These are phyloP conservation scores for Lasiodiplodia citricola DNA, from an alignment of 2,329 filamentous ascomycete genomes.

Conservation along the genomic window DNA sequence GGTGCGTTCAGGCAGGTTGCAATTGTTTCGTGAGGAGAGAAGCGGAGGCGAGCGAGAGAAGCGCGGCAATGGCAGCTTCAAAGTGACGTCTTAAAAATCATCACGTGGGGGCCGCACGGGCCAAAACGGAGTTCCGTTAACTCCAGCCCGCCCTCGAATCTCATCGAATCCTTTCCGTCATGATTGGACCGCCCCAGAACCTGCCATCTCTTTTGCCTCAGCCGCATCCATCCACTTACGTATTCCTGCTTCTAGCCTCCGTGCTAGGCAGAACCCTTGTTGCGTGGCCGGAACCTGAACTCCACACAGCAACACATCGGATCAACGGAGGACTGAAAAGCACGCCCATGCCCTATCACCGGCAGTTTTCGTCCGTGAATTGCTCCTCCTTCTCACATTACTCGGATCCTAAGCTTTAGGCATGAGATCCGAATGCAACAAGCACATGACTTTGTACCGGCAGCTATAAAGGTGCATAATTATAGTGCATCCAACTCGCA, in stretches of 20 bases:
- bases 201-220: constrained; percentile 1
- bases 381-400: too few species aligned
- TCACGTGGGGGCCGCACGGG: constrained; percentile 14
- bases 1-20: constrained; percentile 1
- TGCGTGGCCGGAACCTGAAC: too few species aligned
- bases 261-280: background rate
- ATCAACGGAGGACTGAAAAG: background rate
- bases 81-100: constrained; percentile 21
- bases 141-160: constrained; percentile 21
- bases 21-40: background rate
- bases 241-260: background rate
- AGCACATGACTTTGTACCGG: too few species aligned
- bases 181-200: constrained; percentile 5
- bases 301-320: background rate
- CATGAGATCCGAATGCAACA: too few species aligned
- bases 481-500: too few species aligned
- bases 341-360: too few species aligned
- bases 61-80: constrained; percentile 5
- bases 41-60: constrained; percentile 12
- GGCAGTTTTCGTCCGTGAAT: too few species aligned
- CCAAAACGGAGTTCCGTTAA: background rate
- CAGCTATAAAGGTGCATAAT: too few species aligned
- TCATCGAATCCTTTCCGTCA: constrained; percentile 17
- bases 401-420: too few species aligned
- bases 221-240: background rate